phyloP scores from a whole-genome alignment of 2,329 filamentous ascomycete species.

The Colletotrichum australisinense region DNA sequence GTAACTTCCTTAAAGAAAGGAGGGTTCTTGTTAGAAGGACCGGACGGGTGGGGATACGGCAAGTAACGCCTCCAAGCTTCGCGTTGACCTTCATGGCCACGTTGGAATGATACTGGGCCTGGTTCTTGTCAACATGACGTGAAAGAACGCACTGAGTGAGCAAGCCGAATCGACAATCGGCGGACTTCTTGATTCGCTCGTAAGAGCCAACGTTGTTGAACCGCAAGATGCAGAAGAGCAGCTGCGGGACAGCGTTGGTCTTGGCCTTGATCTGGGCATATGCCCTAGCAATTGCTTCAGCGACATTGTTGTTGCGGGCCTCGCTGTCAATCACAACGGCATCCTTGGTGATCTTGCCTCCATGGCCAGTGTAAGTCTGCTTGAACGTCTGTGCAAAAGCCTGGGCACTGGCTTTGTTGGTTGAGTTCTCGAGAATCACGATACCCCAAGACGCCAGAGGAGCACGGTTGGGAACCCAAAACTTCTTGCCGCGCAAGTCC shows the following conservation, averaged over 20 bases:
- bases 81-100: slow-evolving; percentile 97
- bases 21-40: slow-evolving; percentile 34
- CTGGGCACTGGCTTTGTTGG: slow-evolving; percentile 64
- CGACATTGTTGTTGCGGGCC: slow-evolving; percentile 51
- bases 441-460: slow-evolving; percentile 82
- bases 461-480: slow-evolving; percentile 74
- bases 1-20: slow-evolving; percentile 50
- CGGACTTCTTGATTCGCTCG: slow-evolving; percentile 87
- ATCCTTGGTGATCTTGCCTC: slow-evolving; percentile 50
- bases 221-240: slow-evolving; percentile 83
- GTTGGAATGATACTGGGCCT: slow-evolving; percentile 90
- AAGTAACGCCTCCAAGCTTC: slow-evolving; percentile 89
- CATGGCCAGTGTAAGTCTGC: slow-evolving; percentile 59
- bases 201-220: slow-evolving; percentile 80
- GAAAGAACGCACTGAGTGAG: slow-evolving; percentile 85
- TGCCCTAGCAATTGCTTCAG: slow-evolving; percentile 64
- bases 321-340: slow-evolving; percentile 45
- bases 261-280: slow-evolving; percentile 66
- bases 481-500: slow-evolving; percentile 84
- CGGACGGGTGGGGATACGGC: slow-evolving; percentile 48
- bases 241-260: slow-evolving; percentile 71
- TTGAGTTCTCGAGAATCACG: slow-evolving; percentile 69
- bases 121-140: slow-evolving; percentile 74
- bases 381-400: slow-evolving; percentile 65
- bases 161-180: slow-evolving; percentile 86